Evolutionary conservation across 1,139 yeast genomes (phyloP).

Genomic region (Magnusiomyces fungicola): DNA sequence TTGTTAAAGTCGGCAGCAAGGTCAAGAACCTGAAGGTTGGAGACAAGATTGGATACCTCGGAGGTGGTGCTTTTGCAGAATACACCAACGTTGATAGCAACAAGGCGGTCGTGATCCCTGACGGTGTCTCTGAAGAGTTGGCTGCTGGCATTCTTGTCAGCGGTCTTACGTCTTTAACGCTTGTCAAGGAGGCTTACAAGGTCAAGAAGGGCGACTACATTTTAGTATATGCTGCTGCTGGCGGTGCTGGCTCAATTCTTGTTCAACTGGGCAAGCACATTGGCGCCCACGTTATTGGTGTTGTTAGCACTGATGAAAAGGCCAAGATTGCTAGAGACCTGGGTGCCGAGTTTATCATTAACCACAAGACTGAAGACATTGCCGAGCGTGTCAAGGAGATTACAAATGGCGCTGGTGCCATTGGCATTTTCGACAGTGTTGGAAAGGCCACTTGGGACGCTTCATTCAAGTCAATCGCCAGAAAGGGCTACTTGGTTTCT

Average conservation of each 20-base stretch:
- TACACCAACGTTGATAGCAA: slow-evolving; percentile 43
- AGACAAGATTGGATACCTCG: slow-evolving; percentile 58
- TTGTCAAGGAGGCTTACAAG: slow-evolving; percentile 55
- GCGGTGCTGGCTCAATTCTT: slow-evolving; percentile 76
- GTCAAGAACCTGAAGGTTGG: slow-evolving; percentile 57
- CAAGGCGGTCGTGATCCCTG: slow-evolving; percentile 45
- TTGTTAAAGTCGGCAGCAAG: slow-evolving; percentile 57
- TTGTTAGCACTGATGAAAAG: slow-evolving; percentile 64
- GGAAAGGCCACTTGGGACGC: slow-evolving; percentile 75
- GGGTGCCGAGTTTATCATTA: slow-evolving; percentile 72
- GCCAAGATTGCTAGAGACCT: slow-evolving; percentile 44
- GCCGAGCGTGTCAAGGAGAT: slow-evolving; percentile 52
- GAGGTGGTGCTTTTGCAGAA: slow-evolving; percentile 58
- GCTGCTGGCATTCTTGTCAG: slow-evolving; percentile 61
- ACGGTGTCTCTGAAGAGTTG: slow-evolving; percentile 40
- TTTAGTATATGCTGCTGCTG: slow-evolving; percentile 88
- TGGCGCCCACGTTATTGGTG: slow-evolving; percentile 79
- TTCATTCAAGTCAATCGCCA: slow-evolving; percentile 53
- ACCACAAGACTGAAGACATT: slow-evolving; percentile 52
- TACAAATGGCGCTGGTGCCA: slow-evolving; percentile 66
- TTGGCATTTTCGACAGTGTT: slow-evolving; percentile 68
- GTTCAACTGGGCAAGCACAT: slow-evolving; percentile 51
- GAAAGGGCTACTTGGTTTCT: slow-evolving; percentile 68
- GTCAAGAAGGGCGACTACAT: slow-evolving; percentile 63
- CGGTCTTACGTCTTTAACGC: slow-evolving; percentile 72